Base-by-base conservation (phyloP, 2,329 filamentous ascomycete species). In the Elsinoe necatrix region DNA sequence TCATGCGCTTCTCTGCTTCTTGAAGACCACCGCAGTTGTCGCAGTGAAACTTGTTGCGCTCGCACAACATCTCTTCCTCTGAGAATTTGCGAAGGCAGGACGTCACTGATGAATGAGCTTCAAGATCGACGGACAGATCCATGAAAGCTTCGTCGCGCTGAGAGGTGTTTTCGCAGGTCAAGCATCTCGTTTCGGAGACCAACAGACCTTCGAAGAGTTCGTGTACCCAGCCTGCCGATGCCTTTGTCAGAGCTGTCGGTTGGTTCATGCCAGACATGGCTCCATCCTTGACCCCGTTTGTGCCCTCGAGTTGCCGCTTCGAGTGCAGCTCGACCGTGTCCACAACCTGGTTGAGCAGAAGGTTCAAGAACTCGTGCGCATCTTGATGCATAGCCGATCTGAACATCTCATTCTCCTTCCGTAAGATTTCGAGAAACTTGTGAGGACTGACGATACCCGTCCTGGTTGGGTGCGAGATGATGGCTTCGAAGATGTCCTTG, bases 1-100 rank as follows among this genome's bases (percentile, higher is more conserved):
- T 98, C 93, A 98, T 98, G 61, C 93, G 83, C 76, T 97, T 98
- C 71, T 98, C 93, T 0, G 93, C 93, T 73, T 98, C 93, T 71
- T 98, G 93, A 56, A 98, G 75, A 2, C 93, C 93, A 55, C 93
- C 93, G 64, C 93, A 98, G 65, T 91, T 91, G 69, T 98, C 93
- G 73, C 93, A 98, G 68, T 98, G 92, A 63, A 98, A 98, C 69
- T 98, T 98, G 76, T 98, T 97, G 59, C 91, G 82, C 73, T 98
- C 93, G 68, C 93, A 97, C 58, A 98, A 80, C 89, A 97, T 96
- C 71, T 98, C 93, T 66, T 97, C 93, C 45, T 93, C 90, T 0
- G 93, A 98, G 66, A 98, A 98, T 66, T 96, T 95, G 58, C 89
- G 82, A 61, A 98, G 73, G 69, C 93, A 98, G 23, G 93, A 92